Conservation (phyloP, 331 rosid species). For the Pyrus hybrid region DNA sequence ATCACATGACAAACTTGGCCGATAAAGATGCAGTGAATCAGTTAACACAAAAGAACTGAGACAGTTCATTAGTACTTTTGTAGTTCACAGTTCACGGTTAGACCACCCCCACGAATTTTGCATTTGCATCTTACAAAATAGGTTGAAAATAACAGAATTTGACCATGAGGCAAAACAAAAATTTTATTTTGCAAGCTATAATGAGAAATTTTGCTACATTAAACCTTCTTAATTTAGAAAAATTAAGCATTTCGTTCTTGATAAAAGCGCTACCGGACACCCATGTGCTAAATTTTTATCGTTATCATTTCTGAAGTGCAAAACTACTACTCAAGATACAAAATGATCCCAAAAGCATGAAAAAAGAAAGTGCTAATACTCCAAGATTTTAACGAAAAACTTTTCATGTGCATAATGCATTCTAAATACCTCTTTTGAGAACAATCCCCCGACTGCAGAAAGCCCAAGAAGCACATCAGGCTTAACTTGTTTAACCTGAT, state of each 20-base stretch:
- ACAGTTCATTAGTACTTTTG: background rate
- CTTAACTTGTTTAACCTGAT: slow-evolving; percentile 85
- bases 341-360: background rate
- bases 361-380: background rate
- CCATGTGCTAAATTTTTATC: background rate
- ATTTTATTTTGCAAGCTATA: background rate
- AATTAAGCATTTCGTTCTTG: background rate
- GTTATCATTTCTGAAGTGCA: background rate
- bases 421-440: slow-evolving; percentile 72
- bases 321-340: background rate
- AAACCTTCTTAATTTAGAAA: background rate
- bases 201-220: background rate
- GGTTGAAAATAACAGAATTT: background rate
- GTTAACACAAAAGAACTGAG: background rate
- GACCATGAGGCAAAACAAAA: background rate
- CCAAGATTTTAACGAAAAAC: background rate
- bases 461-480: slow-evolving; percentile 98
- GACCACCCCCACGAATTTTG: background rate
- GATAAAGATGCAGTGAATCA: background rate
- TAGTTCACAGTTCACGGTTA: background rate
- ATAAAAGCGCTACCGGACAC: background rate
- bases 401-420: background rate
- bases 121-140: background rate
- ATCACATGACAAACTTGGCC: background rate
- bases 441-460: slow-evolving; percentile 97